Evolutionary conservation across 2,329 filamentous ascomycete species (phyloP).

Genomic region (Alternaria rosae): DNA sequence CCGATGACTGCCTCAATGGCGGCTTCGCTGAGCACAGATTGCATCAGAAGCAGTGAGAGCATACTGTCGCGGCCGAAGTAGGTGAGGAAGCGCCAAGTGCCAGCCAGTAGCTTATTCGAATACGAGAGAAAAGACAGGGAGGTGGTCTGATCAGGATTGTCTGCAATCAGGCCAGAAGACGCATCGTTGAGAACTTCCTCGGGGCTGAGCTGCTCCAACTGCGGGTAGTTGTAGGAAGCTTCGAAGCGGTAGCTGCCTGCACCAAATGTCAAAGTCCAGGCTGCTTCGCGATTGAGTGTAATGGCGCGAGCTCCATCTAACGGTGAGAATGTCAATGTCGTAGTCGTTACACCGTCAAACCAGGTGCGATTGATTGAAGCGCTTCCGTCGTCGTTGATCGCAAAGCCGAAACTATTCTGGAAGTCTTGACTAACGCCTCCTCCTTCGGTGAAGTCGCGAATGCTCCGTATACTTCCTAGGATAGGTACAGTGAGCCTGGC

Average conservation of each 20-base stretch:
- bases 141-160: constrained; percentile 57
- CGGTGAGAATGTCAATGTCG: constrained; percentile 57
- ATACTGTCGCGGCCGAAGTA: constrained; percentile 73
- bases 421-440: constrained; percentile 60
- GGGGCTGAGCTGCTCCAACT: constrained; percentile 63
- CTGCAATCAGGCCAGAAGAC: constrained; percentile 56
- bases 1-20: constrained; percentile 68
- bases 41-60: constrained; percentile 66
- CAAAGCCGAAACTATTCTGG: constrained; percentile 61
- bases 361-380: constrained; percentile 62
- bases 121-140: constrained; percentile 71
- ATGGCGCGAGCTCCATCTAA: constrained; percentile 29
- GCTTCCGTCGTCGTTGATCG: constrained; percentile 51
- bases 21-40: constrained; percentile 65
- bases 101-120: constrained; percentile 67
- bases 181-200: constrained; percentile 59
- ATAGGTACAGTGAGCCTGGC: constrained; percentile 64
- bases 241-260: constrained; percentile 65
- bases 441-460: constrained; percentile 69
- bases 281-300: constrained; percentile 22
- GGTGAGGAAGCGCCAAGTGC: constrained; percentile 71
- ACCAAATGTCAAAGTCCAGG: constrained; percentile 57
- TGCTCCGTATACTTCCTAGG: constrained; percentile 68
- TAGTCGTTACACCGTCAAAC: constrained; percentile 69
- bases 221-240: constrained; percentile 68